Evolutionary conservation across 345 rosid species (phyloP).

Genomic region (Triadica sebifera): DNA sequence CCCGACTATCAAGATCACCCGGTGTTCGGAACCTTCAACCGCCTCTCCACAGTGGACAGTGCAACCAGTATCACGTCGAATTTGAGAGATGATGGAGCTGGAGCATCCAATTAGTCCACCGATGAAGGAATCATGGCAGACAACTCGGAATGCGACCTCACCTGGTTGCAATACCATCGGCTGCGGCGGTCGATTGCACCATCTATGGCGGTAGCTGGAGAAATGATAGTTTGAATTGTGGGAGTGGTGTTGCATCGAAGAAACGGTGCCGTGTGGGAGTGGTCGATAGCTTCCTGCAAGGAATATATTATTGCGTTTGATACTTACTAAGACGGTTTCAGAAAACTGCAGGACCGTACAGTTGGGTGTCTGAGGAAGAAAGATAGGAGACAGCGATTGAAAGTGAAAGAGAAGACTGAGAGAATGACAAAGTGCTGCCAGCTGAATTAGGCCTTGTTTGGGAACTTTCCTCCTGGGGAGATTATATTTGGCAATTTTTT

Average conservation of each 20-base stretch:
- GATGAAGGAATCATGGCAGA: conserved; percentile 21
- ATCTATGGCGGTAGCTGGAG: background rate
- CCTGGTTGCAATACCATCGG: conserved; percentile 20
- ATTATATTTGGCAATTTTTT: too few relatives aligned
- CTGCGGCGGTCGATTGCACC: background rate
- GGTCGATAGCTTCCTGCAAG: background rate
- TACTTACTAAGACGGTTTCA: background rate
- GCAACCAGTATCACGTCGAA: conserved; percentile 21
- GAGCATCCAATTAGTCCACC: conserved; percentile 22
- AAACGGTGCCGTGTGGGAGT: too few relatives aligned
- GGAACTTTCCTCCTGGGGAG: too few relatives aligned
- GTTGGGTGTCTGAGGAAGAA: background rate
- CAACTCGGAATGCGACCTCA: conserved; percentile 18
- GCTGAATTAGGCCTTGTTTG: background rate
- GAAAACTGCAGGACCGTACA: background rate
- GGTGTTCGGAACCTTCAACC: conserved; percentile 17
- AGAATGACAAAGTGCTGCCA: background rate
- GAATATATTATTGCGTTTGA: background rate
- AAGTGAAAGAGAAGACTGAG: background rate
- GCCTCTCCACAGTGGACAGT: conserved; percentile 1
- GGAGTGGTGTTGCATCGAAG: conserved; percentile 9
- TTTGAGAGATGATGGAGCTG: conserved; percentile 22
- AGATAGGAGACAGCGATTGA: background rate
- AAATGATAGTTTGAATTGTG: background rate
- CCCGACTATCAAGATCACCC: conserved; percentile 14